Evolutionary conservation across 768 basidiomycete genomes (phyloP).

Genomic region (Leccinum pellstonianum): DNA sequence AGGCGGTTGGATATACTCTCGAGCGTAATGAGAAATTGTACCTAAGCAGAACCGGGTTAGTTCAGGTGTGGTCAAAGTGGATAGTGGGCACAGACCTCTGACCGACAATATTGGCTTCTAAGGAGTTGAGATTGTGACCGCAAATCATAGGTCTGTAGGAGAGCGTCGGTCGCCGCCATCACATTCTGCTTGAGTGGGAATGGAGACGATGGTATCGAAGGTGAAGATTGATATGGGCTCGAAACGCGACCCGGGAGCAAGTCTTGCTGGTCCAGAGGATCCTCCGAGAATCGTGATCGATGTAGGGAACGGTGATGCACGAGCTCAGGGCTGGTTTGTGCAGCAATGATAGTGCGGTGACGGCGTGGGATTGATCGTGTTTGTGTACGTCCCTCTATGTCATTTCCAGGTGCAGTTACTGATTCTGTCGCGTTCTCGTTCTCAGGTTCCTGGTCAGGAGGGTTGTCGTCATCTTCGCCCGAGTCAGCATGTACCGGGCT

Average conservation of each 20-base stretch:
- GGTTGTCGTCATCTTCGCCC: constrained; percentile 43
- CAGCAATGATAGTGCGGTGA: constrained; percentile 55
- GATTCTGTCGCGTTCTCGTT: constrained; percentile 24
- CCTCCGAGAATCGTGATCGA: constrained; percentile 61
- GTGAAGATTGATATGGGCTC: constrained; percentile 68
- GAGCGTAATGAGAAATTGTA: constrained; percentile 82
- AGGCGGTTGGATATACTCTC: constrained; percentile 93
- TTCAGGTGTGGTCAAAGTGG: neutral
- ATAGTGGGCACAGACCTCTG: constrained; percentile 55
- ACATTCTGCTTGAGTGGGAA: constrained; percentile 46
- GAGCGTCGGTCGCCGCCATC: constrained; percentile 46
- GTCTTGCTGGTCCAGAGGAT: constrained; percentile 73
- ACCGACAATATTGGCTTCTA: constrained; percentile 83
- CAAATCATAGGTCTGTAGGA: constrained; percentile 68
- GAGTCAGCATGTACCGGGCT: constrained; percentile 21
- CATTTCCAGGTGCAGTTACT: constrained; percentile 4
- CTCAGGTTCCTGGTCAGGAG: constrained; percentile 41
- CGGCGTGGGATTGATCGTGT: constrained; percentile 25
- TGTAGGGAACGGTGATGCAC: constrained; percentile 54
- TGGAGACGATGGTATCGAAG: constrained; percentile 54
- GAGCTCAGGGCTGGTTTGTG: constrained; percentile 74
- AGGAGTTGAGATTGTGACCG: constrained; percentile 70
- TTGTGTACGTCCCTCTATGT: constrained; percentile 16
- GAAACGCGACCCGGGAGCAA: constrained; percentile 33
- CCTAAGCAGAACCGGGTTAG: constrained; percentile 38